Evolutionary conservation across 257 asterid genomes (phyloP), one percentile per base, ranked within the genome.

Genomic region (Solanum chiquidenum): DNA sequence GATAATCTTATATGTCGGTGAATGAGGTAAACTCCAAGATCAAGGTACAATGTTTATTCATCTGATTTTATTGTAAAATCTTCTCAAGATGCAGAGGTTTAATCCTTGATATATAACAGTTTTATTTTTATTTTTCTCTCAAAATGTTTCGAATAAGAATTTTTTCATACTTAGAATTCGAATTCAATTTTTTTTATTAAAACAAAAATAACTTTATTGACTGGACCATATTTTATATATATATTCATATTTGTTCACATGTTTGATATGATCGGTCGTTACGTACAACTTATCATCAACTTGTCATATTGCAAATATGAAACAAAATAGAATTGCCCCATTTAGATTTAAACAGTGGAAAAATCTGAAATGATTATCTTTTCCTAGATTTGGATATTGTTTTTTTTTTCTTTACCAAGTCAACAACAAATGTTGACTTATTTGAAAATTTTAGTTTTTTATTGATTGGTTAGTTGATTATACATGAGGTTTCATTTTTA

Each of bases 81-180:
- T 49, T 49, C 60, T 49, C 66, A 55, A 20, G 10, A 55, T 55
- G 10, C 10, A 55, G 64, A 55, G 25, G 64, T 55, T 52, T 18
- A 55, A 55, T 18, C n/a, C n/a, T 55, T 52, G 64, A 20, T 20
- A 58, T 58, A 58, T 20, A 58, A 58, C n/a, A 55, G 23, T 55
- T 55, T 20, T 3, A 6, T 20, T 2, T 58, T 58, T 58, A 58
- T 58, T 58, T 58, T 1, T 58, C 25, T 2, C 25, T 7, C 25
- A 20, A 20, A 58, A 58, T 20, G 11, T 58, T 20, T 20, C 3
- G 5, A 55, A 10, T 20, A 55, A 49, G 5, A 49, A 13, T 5
- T 0, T 2, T 20, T 55, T 55, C 0, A 20, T 58, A 58, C 8
- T 21, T 58, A 58, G 0, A 3, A 20, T 20, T 20, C 1, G 1